Evolutionary conservation across 2,329 filamentous ascomycete genomes (phyloP), one percentile per base, ranked within the genome.

Genomic region (Sporothrix mexicana): DNA sequence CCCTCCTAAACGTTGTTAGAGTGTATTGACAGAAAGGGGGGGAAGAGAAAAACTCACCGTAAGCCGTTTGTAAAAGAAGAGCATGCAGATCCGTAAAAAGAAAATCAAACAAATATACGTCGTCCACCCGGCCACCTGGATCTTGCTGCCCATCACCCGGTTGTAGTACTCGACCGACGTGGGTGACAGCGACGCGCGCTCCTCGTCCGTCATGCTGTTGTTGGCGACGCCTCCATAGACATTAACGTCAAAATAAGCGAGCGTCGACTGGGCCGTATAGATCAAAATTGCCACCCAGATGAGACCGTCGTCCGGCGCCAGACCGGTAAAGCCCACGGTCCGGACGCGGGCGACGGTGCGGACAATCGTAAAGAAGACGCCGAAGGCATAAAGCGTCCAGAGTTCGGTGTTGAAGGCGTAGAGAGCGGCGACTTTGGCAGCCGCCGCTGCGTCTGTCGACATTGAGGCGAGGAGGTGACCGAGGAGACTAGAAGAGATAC

Each of bases 61-160:
- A 45, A 88, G 80, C 72, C 86, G 80, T 41, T 83, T 81, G 77
- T 88, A 89, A 77, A 88, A 89, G 57, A 87, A 79, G 9, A 85
- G 80, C 81, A 88, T 84, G 73, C 86, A 87, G 0, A 83, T 78
- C 78, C 89, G 89, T 71, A 89, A 78, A 45, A 83, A 79, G 84
- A 85, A 88, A 62, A 89, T 78, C 41, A 89, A 78, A 8, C 83
- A 78, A 1, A 85, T 84, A 75, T 90, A 90, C 55, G 83, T 79
- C 12, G 84, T 84, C 87, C 88, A 89, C 17, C 87, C 86, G 0
- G 84, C 79, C 1, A 88, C 78, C 73, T 87, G 85, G 1, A 85
- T 84, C 76, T 88, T 85, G 23, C 84, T 88, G 0, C 87, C 87
- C 10, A 82, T 80, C 0, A 87, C 81, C 13, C 73, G 73, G 49